Conservation (phyloP, 768 basidiomycete species). For the button mushroom (Agaricus bisporus) region DNA sequence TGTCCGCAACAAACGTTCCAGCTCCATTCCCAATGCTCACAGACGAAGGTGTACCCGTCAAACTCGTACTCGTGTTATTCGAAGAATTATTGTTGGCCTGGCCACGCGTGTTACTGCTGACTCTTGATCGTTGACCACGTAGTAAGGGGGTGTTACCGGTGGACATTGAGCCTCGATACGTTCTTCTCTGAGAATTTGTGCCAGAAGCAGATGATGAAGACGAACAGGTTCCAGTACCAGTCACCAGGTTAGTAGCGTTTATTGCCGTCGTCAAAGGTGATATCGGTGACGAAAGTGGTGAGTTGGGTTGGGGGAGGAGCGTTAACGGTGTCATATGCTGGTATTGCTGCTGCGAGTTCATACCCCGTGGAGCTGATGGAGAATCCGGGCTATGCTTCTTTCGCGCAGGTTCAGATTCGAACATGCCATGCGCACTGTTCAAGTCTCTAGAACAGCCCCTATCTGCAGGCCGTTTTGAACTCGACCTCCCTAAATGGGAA, state of each 20-base stretch:
- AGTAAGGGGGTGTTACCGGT: conserved; percentile 3
- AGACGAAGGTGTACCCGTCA: background rate
- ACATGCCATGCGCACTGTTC: background rate
- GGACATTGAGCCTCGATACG: conserved; percentile 4
- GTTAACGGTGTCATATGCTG: background rate
- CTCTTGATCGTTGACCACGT: conserved; percentile 3
- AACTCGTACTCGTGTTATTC: background rate
- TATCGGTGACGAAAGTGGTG: conserved; percentile 5
- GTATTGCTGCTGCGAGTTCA: background rate
- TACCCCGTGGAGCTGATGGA: background rate
- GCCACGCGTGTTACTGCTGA: background rate
- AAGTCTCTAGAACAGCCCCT: background rate
- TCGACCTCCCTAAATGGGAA: background rate
- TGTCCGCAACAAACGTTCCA: conserved; percentile 35
- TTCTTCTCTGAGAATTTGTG: background rate
- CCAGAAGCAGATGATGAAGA: conserved; percentile 1
- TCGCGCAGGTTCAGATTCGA: conserved; percentile 4
- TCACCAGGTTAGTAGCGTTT: background rate
- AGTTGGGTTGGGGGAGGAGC: background rate
- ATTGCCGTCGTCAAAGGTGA: background rate
- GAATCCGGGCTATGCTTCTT: conserved; percentile 1
- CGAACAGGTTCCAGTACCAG: background rate
- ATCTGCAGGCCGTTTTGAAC: conserved; percentile 1
- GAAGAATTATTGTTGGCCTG: background rate
- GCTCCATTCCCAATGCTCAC: background rate